Evolutionary conservation across 2,329 filamentous ascomycete genomes (phyloP), one percentile per base, ranked within the genome.

Genomic region (Calonectria multiphialidica): DNA sequence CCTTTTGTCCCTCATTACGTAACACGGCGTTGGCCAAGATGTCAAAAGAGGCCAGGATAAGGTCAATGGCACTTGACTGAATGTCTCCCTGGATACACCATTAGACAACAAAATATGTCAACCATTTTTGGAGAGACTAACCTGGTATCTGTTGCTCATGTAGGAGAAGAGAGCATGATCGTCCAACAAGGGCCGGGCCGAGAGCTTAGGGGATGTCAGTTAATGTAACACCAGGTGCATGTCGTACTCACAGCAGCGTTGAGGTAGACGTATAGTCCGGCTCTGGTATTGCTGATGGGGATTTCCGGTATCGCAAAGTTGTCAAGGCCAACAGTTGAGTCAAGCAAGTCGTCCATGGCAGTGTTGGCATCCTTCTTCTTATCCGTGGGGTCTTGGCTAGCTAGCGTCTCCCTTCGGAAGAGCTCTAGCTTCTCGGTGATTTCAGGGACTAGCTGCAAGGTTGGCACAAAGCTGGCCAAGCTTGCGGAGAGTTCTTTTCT

Each of bases 31-130:
- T 98, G 42, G 95, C 94, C 18, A 99, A 87, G 6, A 97, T 90
- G 78, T 98, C 96, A 79, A 99, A 98, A 0, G 95, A 93, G 1
- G 95, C 95, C 12, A 96, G 90, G 49, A 98, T 93, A 2, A 98
- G 87, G 78, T 98, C 95, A 66, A 95, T 91, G 0, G 94, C 91
- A 53, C 95, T 92, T 15, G 90, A 89, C 82, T 96, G 93, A 49
- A 94, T 89, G 78, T 98, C 94, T 45, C 93, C 93, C 90, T 95
- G 67, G 5, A 21, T 37, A 9, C 9, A 44, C 6, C 12, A 65
- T 78, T 67, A 78, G 67, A 62, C 4, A 21, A 21, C 40, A 30
- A 12, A 70, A 45, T 5, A 21, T 40, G 33, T 13, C 7, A 13
- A 71, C 30, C 12, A 12, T 15, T 6, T 23, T 28, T 63, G 9